Conservation (phyloP, 306 rosid species). For the Gynostemma pentaphyllum region DNA sequence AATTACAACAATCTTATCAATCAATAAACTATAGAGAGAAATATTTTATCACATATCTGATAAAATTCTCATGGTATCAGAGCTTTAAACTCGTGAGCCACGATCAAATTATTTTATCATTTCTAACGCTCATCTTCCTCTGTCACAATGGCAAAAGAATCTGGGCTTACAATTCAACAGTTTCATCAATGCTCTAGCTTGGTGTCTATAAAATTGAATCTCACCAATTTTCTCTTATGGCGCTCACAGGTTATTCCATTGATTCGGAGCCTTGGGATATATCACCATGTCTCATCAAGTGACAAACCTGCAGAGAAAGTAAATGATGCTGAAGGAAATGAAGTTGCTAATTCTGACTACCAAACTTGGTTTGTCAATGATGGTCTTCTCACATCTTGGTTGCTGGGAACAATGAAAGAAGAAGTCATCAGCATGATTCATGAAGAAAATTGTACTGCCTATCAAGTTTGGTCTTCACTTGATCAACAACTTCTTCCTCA, state of each 20-base stretch:
- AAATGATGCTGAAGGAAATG: not conserved
- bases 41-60: too few species aligned
- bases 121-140: not conserved
- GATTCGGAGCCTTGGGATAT: not conserved
- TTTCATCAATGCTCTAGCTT: not conserved
- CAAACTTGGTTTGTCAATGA: not conserved
- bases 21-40: too few species aligned
- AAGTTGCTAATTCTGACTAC: not conserved
- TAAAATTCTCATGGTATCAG: too few species aligned
- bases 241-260: not conserved
- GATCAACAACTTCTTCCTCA: not conserved
- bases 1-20: too few species aligned
- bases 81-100: not conserved
- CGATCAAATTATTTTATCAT: not conserved
- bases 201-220: not conserved
- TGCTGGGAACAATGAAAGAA: not conserved
- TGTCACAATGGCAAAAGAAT: not conserved
- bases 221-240: not conserved
- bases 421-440: not conserved
- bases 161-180: not conserved
- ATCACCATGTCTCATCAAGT: not conserved
- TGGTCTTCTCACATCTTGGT: not conserved
- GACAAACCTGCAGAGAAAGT: not conserved
- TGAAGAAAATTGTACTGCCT: not conserved
- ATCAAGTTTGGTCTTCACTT: not conserved